Evolutionary conservation across 495 filamentous ascomycete species (phyloP), one percentile per base, ranked within the genome.

Genomic region (Alectoria sarmentosa): DNA sequence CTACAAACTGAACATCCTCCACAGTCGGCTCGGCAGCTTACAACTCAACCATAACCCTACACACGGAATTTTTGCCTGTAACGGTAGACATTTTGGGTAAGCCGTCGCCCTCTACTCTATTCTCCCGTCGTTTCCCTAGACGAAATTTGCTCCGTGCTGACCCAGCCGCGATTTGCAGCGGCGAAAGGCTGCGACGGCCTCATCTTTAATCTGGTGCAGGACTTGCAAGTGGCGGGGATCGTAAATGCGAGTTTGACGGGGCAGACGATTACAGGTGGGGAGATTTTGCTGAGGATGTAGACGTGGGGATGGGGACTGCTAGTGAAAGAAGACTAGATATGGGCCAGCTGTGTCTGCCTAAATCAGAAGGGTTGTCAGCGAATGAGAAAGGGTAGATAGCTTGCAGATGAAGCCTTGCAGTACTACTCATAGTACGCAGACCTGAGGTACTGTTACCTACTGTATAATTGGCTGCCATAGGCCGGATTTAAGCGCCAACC

Each of bases 101-200:
- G 46, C 23, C 1, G 13, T n/a, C 42, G 19, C 9, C 19, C 17
- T 13, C 46, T 49, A 4, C 9, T 49, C 21, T 11, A 46, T 23
- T 10, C 42, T 46, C 19, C 14, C 42, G 3, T 46, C 42, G 10
- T 26, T 26, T 26, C 23, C n/a, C 46, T 28, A 1, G 10, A 11
- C 23, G 23, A 28, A 28, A 13, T n/a, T 2, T 26, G 46, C 21
- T 2, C 46, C 46, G 3, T 49, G 46, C 46, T 49, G 23, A 49
- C 8, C 23, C 23, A 10, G 9, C 7, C n/a, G n/a, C 46, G 46
- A 1, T 28, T 26, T 49, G 7, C 48, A 52, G 48, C 81, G 4
- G 81, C 84, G 4, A 80, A 80, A 56, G 85, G 85, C 0, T 88
- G 86, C 65, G 86, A 89, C 73, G 76, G 80, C 0, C 75, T 88